Conservation (phyloP, 2,329 filamentous ascomycete species). For the Exophiala oligosperma region DNA sequence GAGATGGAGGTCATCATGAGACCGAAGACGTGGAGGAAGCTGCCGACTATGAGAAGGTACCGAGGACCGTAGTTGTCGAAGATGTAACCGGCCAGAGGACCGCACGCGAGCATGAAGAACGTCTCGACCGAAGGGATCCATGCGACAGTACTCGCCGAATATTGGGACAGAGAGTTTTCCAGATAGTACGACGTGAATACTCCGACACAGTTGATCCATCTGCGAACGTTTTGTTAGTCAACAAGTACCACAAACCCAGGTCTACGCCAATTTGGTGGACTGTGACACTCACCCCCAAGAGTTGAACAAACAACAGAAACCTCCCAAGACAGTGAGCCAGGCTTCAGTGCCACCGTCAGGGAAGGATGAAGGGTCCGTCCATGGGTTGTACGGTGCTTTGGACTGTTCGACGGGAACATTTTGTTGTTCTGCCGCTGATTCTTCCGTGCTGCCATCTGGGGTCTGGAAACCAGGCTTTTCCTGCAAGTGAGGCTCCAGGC, state of each 20-base stretch:
- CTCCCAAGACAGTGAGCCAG: conserved; percentile 58
- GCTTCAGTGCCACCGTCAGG: conserved; percentile 61
- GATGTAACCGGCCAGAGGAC: conserved; percentile 63
- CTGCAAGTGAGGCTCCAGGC: background rate
- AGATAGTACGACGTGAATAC: conserved; percentile 62
- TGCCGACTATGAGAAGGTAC: conserved; percentile 52
- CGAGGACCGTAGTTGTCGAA: conserved; percentile 65
- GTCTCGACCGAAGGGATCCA: conserved; percentile 61
- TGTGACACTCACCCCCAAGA: conserved; percentile 51
- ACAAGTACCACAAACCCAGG: conserved; percentile 3
- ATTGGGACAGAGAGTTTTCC: conserved; percentile 46
- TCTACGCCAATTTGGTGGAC: conserved; percentile 22
- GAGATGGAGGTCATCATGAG: conserved; percentile 60
- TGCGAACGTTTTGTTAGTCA: conserved; percentile 18
- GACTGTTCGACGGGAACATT: conserved; percentile 8
- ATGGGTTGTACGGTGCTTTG: conserved; percentile 24
- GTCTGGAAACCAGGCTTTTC: background rate
- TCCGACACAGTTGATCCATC: conserved; percentile 43
- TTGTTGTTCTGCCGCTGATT: conserved; percentile 8
- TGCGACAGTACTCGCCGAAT: conserved; percentile 57
- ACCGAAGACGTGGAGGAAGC: conserved; percentile 57
- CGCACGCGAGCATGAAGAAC: conserved; percentile 41
- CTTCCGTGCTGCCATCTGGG: conserved; percentile 4
- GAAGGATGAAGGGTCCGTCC: conserved; percentile 50
- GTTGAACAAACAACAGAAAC: conserved; percentile 48